Base-by-base conservation (phyloP, 2,329 filamentous ascomycete species). In the Aureobasidium uvarum region DNA sequence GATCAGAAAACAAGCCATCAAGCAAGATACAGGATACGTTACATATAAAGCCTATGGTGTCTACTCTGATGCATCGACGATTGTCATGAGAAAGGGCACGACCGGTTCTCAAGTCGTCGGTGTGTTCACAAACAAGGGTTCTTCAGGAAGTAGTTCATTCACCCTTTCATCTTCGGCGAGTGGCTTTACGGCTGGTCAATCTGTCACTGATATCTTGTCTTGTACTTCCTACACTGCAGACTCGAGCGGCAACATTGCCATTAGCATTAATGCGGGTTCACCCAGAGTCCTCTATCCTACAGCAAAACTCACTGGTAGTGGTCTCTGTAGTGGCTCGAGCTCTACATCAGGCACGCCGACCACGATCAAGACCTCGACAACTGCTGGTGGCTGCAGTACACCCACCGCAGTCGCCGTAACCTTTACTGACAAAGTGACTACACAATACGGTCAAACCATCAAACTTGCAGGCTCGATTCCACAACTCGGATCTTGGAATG, bases 401-500 rank as follows among this genome's bases (percentile, higher is more conserved):
- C 64, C 63, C 28, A 62, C 48, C 38, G 50, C 66, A 23, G 52
- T 64, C 10, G 77, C 83, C 0, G 84, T 91, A 7, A 85, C 84
- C 0, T 90, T 91, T 75, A 78, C 84, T 48, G 84, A 82, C 65
- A 71, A 79, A 1, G 84, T 81, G n/a, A 79, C 77, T 1, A 91
- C 88, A 0, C 72, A 71, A 2, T 84, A 73, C 41, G 88, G 88
- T 2, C 80, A 91, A 73, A 85, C 81, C 5, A 81, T 91, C 72
- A 89, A 87, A 74, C 74, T 92, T 11, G 79, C 82, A 0, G 89
- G 89, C 25, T 84, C 81, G 65, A 79, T 81, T 56, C 70, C 79
- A 1, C 78, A 82, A 28, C 81, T 91, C 10, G 88, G 88, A 10
- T 64, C 52, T 18, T 91, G 89, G 88, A 77, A 85, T 66, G 77